Evolutionary conservation across 768 basidiomycete species (phyloP), one percentile per base, ranked within the genome.

Genomic region (Exsudoporus frostii): DNA sequence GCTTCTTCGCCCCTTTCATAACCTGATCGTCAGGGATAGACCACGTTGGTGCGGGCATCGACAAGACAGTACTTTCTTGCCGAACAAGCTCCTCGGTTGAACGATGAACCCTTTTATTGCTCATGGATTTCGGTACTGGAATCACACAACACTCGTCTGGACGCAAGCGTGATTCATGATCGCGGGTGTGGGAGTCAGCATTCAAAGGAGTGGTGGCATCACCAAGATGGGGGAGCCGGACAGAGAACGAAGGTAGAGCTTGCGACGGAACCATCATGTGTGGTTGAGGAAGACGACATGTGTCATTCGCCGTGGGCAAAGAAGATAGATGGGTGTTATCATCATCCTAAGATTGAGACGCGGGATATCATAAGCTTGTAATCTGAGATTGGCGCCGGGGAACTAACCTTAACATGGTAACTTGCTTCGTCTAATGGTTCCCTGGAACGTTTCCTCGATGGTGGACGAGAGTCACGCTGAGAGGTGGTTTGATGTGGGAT

Each of bases 361-460:
- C 42, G 56, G 54, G 53, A 61, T 45, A 44, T 67, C 56, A 64
- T 59, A 50, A 64, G 45, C 42, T 38, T 58, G 60, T 58, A 55
- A 63, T 56, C 57, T 57, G 61, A 66, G 62, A 63, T 68, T 60
- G 57, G 57, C 62, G 68, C 70, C 54, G 55, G 46, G 27, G 43
- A 39, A 60, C 65, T 58, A 55, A 70, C 70, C 68, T 70, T 68
- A 59, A 70, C 59, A 38, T 25, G 62, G 54, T 55, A 71, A 60
- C 40, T 55, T 41, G 45, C 53, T 14, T 64, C 64, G 24, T 66
- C 70, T 54, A 68, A 54, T 37, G 50, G 45, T 46, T 71, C 70
- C 38, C 64, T 68, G 13, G 68, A 70, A 33, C 68, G 68, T 59
- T 70, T 70, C 41, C 66, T 71, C 1, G 70, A 61, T 15, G 66